Base-by-base conservation (phyloP, 1,284 basidiomycete species). In the Earliella scabrosa region DNA sequence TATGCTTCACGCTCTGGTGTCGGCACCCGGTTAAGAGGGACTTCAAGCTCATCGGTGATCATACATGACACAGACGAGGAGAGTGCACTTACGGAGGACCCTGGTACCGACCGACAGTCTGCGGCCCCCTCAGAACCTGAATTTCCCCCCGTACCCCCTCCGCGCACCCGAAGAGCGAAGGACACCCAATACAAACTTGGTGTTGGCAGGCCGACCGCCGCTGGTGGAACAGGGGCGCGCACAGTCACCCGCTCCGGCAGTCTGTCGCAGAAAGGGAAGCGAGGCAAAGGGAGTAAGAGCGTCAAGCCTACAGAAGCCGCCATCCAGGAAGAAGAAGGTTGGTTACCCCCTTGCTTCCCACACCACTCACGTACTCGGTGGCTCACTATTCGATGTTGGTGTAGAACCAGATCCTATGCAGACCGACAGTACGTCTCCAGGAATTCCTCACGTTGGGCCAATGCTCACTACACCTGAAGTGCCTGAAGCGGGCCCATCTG, bases 141-240 rank as follows among this genome's bases (percentile, higher is more conserved):
- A 27, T 35, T 45, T 9, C 40, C 31, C 39, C 67, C 74, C 4
- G 35, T 29, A 18, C 68, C 74, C n/a, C 71, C 65, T 16, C 68
- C 69, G 14, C 80, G 85, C 13, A 82, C 80, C 20, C 78, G 86
- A 56, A 90, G 89, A 66, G 85, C 87, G 4, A 88, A 86, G 68
- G 86, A 88, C 48, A 79, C 82, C 4, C 89, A 90, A 66, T 81
- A 78, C 46, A 77, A 77, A 59, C 75, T 92, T 21, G 90, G 90
- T 49, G 83, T 90, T n/a, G 88, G 90, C 3, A 78, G 85, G 60
- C 90, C 90, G 9, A 75, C 75, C 7, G 74, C 75, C 23, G 85
- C 80, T 32, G 88, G 87, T 26, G 87, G 86, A 27, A 72, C 73
- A 20, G 88, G 88, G 20, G 78, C 87, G 27, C 79, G 88, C 50